Percentiles rank a stretch among this genome's conserved stretches.
Evolutionary conservation across 2,329 filamentous ascomycete species (phyloP).

Genomic region (Xylaria polymorpha): DNA sequence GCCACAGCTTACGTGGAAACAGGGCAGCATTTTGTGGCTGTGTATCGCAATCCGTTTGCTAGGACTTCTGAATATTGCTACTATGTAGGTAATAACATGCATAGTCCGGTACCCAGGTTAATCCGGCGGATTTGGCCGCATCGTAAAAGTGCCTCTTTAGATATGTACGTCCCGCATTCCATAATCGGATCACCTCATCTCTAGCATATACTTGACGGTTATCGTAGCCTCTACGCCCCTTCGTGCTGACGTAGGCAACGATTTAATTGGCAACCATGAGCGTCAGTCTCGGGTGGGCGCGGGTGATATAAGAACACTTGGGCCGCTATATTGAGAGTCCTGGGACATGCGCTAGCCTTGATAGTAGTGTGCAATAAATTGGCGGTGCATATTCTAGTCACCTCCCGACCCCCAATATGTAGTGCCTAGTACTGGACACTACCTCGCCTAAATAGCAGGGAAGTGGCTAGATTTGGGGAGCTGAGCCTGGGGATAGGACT

Average conservation of each 20-base stretch:
- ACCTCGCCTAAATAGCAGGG: slow-evolving; percentile 48
- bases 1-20: slow-evolving; percentile 2
- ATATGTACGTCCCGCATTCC: not conserved
- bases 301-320: not conserved
- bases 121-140: not conserved
- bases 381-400: not conserved
- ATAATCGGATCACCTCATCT: not conserved
- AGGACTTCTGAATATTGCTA: not conserved
- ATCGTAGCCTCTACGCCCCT: not conserved
- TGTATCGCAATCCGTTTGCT: not conserved
- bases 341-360: not conserved
- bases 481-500: slow-evolving; percentile 42
- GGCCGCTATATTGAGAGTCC: not conserved
- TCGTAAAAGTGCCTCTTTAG: not conserved
- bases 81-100: not conserved
- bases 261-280: not conserved
- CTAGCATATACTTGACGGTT: not conserved
- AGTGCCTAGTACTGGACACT: slow-evolving; percentile 47
- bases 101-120: not conserved
- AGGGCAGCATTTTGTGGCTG: slow-evolving; percentile 12
- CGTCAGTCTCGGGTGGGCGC: not conserved
- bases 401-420: not conserved
- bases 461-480: slow-evolving; percentile 40
- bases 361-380: not conserved
- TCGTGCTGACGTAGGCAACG: not conserved